Evolutionary conservation across 139 green algal genomes (phyloP).

Genomic region (Chlorella sp.): DNA sequence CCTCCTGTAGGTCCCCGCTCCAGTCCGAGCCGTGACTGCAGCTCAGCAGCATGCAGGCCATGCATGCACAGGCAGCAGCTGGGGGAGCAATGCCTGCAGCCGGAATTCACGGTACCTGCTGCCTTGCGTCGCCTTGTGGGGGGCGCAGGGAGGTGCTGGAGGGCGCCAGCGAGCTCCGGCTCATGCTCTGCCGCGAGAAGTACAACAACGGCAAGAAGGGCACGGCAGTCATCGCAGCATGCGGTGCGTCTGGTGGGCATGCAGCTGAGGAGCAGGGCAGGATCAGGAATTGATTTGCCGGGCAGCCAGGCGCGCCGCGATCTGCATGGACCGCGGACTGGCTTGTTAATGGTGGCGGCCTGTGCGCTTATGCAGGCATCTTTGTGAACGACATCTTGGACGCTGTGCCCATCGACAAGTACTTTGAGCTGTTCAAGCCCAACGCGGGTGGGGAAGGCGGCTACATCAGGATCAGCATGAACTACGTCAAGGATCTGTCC

Average conservation of each 20-base stretch:
- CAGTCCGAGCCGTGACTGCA: too few species aligned
- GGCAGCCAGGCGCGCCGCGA: too few species aligned
- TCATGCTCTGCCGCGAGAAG: conserved; percentile 84
- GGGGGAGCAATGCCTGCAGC: too few species aligned
- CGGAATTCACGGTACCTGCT: too few species aligned
- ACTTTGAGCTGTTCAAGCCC: conserved; percentile 93
- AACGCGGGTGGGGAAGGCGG: conserved; percentile 65
- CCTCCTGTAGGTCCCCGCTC: conserved; percentile 44
- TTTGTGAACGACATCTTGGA: conserved; percentile 86
- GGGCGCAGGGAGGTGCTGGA: conserved; percentile 75
- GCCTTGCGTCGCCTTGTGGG: too few species aligned
- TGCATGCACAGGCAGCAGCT: too few species aligned
- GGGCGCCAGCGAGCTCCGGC: conserved; percentile 68
- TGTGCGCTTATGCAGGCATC: conserved; percentile 55
- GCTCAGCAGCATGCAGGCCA: too few species aligned
- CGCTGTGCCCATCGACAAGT: conserved; percentile 89
- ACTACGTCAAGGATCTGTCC: too few species aligned
- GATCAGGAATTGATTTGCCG: too few species aligned
- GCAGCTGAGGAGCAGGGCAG: too few species aligned
- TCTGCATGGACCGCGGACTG: too few species aligned
- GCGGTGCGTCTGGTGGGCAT: conserved; percentile 17
- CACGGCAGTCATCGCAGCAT: conserved; percentile 73
- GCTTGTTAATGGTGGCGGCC: not conserved
- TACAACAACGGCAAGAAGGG: conserved; percentile 32
- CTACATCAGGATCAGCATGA: conserved; percentile 78